Conservation (phyloP, 345 rosid species). For the Angophora floribunda region DNA sequence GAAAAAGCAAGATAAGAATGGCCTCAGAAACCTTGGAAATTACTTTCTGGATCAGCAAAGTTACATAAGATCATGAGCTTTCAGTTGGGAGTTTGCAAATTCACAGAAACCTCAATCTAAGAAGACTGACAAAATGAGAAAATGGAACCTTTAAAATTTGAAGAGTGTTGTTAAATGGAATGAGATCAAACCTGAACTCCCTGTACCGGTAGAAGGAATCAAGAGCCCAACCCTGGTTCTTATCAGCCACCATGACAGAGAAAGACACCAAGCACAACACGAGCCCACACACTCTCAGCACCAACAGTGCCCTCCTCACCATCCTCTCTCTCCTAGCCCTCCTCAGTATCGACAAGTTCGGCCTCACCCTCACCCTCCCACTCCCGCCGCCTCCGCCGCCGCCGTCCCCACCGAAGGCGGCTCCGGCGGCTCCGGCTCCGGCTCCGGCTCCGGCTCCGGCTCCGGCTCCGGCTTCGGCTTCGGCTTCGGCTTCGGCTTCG, state of each 20-base stretch:
- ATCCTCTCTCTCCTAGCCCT: constrained; percentile 31
- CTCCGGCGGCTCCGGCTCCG: not conserved
- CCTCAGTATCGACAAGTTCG: constrained; percentile 31
- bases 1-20: not conserved
- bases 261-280: constrained; percentile 61
- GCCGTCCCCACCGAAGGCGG: not conserved
- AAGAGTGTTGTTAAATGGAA: not conserved
- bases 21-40: not conserved
- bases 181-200: constrained; percentile 52
- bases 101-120: not conserved
- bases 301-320: constrained; percentile 39
- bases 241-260: constrained; percentile 75
- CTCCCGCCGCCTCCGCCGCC: constrained; percentile 11
- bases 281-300: constrained; percentile 52
- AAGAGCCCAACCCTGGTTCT: constrained; percentile 79
- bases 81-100: too few relatives aligned
- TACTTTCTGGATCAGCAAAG: not conserved
- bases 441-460: not conserved
- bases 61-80: too few relatives aligned
- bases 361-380: constrained; percentile 19
- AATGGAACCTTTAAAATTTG: not conserved
- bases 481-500: too few relatives aligned
- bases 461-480: too few relatives aligned
- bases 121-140: not conserved
- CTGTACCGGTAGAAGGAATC: constrained; percentile 78